A percentile compares a stretch with the other conserved stretches of the same genome.
phyloP scores from a whole-genome alignment of 140 eudicot genomes.

The Eryngium alpinum region DNA sequence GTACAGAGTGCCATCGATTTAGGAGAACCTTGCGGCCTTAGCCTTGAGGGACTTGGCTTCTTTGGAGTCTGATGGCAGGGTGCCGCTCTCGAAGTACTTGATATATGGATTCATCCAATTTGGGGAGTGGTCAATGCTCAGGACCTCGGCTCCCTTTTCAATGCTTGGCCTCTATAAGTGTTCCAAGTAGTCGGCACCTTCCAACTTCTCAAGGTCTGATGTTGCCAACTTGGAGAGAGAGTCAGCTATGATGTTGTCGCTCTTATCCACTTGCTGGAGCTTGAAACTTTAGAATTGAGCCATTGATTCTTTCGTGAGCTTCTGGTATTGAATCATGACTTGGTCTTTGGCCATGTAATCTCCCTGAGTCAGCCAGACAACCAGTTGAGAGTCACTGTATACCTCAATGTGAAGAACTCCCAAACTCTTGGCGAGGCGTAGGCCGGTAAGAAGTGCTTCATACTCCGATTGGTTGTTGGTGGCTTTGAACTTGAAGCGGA shows the following conservation, averaged over 20 bases:
- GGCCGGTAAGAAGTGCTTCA: background rate
- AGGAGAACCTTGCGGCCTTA: background rate
- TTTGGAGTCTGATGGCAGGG: background rate
- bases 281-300: background rate
- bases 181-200: background rate
- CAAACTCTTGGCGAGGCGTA: background rate
- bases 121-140: background rate
- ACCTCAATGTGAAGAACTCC: background rate
- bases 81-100: background rate
- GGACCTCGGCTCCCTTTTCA: background rate
- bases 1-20: background rate
- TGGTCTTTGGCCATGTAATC: background rate
- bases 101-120: background rate
- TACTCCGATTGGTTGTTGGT: background rate
- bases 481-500: too few relatives aligned
- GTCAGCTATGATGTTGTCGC: background rate
- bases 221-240: background rate
- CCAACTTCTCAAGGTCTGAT: background rate
- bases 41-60: background rate
- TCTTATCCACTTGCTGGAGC: background rate
- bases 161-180: background rate
- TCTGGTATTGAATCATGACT: background rate
- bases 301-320: background rate
- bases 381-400: background rate
- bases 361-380: background rate